Base-by-base conservation (phyloP, 495 filamentous ascomycete species). In the Rusavskia elegans region DNA sequence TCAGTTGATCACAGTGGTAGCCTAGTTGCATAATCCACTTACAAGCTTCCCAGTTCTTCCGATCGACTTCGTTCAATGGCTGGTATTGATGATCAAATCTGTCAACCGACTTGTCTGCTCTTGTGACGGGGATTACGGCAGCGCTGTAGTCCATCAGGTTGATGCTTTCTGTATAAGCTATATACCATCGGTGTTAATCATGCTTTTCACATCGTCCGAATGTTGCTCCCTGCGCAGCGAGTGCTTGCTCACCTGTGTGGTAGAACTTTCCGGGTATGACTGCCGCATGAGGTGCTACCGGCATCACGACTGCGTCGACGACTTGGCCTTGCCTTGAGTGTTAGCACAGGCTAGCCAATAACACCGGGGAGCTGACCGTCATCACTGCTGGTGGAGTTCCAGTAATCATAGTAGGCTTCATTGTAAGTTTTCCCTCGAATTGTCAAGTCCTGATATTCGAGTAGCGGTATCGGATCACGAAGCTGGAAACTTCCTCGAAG, bases 221-320 rank as follows among this genome's bases (percentile, higher is more conserved):
- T 27, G 25, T 27, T 27, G 25, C 25, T 27, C 7, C 9, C 20
- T 16, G 17, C 17, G 11, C 8, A 7, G 6, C 14, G 9, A 37
- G n/a, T 38, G 11, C 17, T 0, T 14, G 21, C 50, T 56, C 38
- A 60, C 58, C 40, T 20, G 44, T 59, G 44, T 68, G 59, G 25
- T 60, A 63, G 20, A 45, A 64, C 19, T 55, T 61, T 1, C 76
- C 6, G 68, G 69, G 51, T 74, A 74, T n/a, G 38, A 66, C 30
- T 2, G 66, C 68, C 0, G 69, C 66, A 0, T 64, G 61, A 1
- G 75, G 68, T 9, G 70, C 69, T n/a, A 75, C 68, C 0, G 76
- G 77, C 53, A 70, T 71, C 40, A 80, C 71, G 27, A 80, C 63
- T 0, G 74, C 77, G 40, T 76, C 73, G 11, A 76, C 66, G 66